Evolutionary conservation across 2,329 filamentous ascomycete genomes (phyloP).

Genomic region (Didymella pomorum): DNA sequence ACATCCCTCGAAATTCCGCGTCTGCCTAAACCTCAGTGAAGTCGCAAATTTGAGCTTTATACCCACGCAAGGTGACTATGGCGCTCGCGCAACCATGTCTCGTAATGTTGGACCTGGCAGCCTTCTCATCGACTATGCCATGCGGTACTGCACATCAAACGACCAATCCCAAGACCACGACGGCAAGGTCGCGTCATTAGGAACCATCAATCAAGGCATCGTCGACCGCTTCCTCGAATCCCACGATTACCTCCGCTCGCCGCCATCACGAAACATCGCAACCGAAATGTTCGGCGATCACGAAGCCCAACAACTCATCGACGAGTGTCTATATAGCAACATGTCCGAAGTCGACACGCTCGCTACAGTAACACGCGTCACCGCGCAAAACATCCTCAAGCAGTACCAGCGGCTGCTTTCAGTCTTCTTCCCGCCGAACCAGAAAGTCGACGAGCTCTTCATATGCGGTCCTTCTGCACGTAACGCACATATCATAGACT

Average conservation of each 20-base stretch:
- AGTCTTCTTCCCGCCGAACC: constrained; percentile 30
- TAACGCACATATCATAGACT: constrained; percentile 65
- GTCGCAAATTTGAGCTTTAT: constrained; percentile 70
- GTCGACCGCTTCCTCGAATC: constrained; percentile 60
- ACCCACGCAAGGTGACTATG: constrained; percentile 55
- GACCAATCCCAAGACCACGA: constrained; percentile 61
- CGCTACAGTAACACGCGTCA: constrained; percentile 67
- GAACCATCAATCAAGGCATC: constrained; percentile 60
- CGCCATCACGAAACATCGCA: constrained; percentile 66
- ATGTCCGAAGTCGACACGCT: constrained; percentile 62
- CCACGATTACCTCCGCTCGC: constrained; percentile 60
- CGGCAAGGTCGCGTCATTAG: constrained; percentile 59
- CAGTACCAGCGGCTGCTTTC: constrained; percentile 60
- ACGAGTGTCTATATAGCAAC: constrained; percentile 55
- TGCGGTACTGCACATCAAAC: constrained; percentile 63
- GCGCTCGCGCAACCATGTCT: constrained; percentile 55
- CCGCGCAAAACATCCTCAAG: constrained; percentile 65
- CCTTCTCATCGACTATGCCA: constrained; percentile 64
- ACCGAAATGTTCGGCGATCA: constrained; percentile 68
- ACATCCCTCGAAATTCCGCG: constrained; percentile 64
- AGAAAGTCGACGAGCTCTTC: constrained; percentile 64
- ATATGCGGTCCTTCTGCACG: constrained; percentile 68
- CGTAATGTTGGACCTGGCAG: constrained; percentile 67
- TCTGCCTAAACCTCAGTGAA: constrained; percentile 69
- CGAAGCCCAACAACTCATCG: constrained; percentile 34